These are phyloP conservation scores for Saccharomycopsis selenospora DNA, from an alignment of 805 yeast species.

Conservation along the genomic window DNA sequence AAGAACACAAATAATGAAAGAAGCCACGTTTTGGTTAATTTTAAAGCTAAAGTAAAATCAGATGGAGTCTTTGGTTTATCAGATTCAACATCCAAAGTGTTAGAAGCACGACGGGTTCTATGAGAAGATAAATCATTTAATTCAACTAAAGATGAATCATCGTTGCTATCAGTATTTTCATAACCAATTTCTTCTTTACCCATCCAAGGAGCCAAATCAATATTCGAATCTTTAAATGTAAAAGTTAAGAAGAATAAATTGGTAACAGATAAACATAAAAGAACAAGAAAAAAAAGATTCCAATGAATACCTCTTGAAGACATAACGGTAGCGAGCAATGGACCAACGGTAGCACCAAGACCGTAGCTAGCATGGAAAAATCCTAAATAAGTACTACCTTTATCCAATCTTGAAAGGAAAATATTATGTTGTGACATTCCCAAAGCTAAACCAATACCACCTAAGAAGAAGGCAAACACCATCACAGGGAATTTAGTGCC, in stretches of 20 bases:
- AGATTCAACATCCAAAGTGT: neutral
- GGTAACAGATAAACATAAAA: slow-evolving; percentile 36
- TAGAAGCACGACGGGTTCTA: neutral
- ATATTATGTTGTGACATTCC: slow-evolving; percentile 45
- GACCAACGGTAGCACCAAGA: slow-evolving; percentile 55
- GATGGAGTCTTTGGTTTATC: slow-evolving; percentile 2
- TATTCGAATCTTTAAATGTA: slow-evolving; percentile 41
- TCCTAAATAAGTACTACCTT: slow-evolving; percentile 44
- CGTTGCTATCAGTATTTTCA: neutral
- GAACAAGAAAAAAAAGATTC: slow-evolving; percentile 49
- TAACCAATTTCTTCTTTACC: slow-evolving; percentile 24
- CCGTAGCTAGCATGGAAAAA: slow-evolving; percentile 57
- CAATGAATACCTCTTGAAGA: slow-evolving; percentile 43
- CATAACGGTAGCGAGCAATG: slow-evolving; percentile 50
- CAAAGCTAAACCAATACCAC: slow-evolving; percentile 51
- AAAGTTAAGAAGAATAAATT: slow-evolving; percentile 30
- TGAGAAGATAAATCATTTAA: neutral
- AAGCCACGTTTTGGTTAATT: slow-evolving; percentile 41
- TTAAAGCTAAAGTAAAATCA: slow-evolving; percentile 30
- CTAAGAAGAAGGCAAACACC: slow-evolving; percentile 44
- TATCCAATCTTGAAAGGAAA: slow-evolving; percentile 41
- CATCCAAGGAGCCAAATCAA: slow-evolving; percentile 33
- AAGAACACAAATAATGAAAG: slow-evolving; percentile 46
- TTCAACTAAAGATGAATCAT: slow-evolving; percentile 5
- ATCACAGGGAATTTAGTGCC: slow-evolving; percentile 45